A percentile compares a stretch with the other conserved stretches of the same genome.
phyloP scores from a whole-genome alignment of 1,284 basidiomycete species.

The Microbotryum intermedium region DNA sequence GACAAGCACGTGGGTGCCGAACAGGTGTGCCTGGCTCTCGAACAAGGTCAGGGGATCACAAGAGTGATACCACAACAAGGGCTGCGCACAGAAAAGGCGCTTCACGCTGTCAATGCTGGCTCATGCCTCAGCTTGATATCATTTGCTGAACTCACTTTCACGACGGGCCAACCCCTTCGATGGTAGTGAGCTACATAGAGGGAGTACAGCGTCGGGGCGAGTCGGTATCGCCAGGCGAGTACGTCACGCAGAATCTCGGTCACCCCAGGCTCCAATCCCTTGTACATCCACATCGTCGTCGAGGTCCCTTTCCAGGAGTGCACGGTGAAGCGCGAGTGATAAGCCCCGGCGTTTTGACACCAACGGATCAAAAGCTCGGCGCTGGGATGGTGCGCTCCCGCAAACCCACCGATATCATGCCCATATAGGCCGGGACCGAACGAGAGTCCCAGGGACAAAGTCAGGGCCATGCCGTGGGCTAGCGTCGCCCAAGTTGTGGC shows the following conservation, averaged over 20 bases:
- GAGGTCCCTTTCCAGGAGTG: constrained; percentile 28
- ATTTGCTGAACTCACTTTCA: not conserved
- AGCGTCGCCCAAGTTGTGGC: constrained; percentile 24
- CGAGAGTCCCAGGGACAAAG: constrained; percentile 13
- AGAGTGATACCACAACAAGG: constrained; percentile 25
- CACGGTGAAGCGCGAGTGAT: constrained; percentile 27
- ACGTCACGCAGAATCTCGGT: constrained; percentile 9
- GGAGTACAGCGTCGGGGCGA: constrained; percentile 27
- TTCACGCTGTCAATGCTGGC: not conserved
- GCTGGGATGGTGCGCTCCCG: constrained; percentile 23
- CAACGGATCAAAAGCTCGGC: constrained; percentile 24
- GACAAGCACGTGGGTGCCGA: constrained; percentile 24
- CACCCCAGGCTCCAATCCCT: not conserved
- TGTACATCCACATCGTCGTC: constrained; percentile 29
- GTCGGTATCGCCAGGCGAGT: constrained; percentile 11
- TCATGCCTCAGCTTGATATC: too few species aligned
- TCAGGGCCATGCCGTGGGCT: constrained; percentile 23
- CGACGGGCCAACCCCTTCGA: constrained; percentile 23
- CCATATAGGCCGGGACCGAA: constrained; percentile 26
- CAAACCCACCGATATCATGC: constrained; percentile 29
- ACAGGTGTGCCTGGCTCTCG: constrained; percentile 27
- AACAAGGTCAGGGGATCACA: constrained; percentile 15
- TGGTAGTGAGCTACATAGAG: constrained; percentile 26
- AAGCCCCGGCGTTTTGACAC: constrained; percentile 23
- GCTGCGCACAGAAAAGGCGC: not conserved